Conservation (phyloP, 2,329 filamentous ascomycete genomes). For the Penicillium sp. region DNA sequence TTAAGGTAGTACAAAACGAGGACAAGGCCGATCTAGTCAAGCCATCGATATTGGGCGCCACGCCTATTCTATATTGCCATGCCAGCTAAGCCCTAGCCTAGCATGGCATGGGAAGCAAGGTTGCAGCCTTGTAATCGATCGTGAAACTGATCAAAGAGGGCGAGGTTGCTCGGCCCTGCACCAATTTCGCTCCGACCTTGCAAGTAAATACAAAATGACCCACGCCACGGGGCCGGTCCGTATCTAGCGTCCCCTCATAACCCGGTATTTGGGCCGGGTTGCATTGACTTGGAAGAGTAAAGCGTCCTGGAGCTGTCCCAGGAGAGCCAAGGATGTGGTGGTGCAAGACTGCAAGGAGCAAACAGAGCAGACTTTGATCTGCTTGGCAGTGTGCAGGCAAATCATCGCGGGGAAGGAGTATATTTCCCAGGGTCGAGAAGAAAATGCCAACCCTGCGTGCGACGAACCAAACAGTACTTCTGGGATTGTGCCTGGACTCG, state of each 20-base stretch:
- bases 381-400: neutral
- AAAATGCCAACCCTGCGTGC: constrained; percentile 3
- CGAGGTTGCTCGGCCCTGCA: neutral
- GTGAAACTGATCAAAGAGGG: neutral
- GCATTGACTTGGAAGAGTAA: constrained; percentile 9
- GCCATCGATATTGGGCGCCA: neutral
- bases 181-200: constrained; percentile 5
- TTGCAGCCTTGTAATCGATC: neutral
- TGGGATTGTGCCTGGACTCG: neutral
- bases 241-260: constrained; percentile 12
- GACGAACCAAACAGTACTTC: neutral
- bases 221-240: constrained; percentile 10
- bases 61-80: neutral
- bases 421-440: constrained; percentile 12
- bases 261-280: constrained; percentile 14
- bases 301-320: neutral
- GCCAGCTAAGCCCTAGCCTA: neutral
- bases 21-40: neutral
- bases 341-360: neutral
- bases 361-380: neutral
- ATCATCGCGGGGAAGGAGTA: constrained; percentile 12
- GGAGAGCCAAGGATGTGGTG: neutral
- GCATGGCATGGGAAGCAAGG: neutral
- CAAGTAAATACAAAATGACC: neutral
- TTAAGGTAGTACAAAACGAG: neutral